A percentile compares a stretch with the other conserved stretches of the same genome.
These are phyloP conservation scores for Colletotrichum higginsianum DNA, from an alignment of 2,329 filamentous ascomycete species.

Conservation along the genomic window DNA sequence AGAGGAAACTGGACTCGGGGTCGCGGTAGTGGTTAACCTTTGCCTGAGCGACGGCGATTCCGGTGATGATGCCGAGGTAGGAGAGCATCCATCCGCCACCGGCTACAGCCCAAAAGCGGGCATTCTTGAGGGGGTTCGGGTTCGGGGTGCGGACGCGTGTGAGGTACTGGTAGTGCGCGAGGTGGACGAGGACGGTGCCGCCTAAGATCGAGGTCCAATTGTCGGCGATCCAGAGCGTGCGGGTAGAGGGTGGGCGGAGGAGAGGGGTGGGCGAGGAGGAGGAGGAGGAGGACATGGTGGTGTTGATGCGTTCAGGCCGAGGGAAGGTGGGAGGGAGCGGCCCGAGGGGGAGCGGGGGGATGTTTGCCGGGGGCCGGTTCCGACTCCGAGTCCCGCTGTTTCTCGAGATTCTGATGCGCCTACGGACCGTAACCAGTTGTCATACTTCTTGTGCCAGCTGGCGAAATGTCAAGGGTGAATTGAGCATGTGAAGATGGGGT, in stretches of 20 bases:
- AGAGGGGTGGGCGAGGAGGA: constrained; percentile 30
- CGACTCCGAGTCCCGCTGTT: background rate
- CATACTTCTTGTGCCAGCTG: no score
- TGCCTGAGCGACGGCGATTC: constrained; percentile 40
- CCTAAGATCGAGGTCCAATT: constrained; percentile 42
- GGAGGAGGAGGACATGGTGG: constrained; percentile 16
- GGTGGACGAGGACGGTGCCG: constrained; percentile 37
- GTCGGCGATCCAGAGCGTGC: constrained; percentile 41
- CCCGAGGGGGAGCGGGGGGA: background rate
- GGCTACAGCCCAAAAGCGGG: constrained; percentile 43
- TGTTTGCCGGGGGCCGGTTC: background rate
- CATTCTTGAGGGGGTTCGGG: constrained; percentile 42
- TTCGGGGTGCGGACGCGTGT: constrained; percentile 34
- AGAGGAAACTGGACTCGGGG: constrained; percentile 30
- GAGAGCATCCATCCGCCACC: constrained; percentile 43
- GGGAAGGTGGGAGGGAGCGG: background rate
- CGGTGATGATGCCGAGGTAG: constrained; percentile 40
- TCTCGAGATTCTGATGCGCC: background rate
- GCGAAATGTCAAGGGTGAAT: no score
- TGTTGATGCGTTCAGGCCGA: constrained; percentile 10
- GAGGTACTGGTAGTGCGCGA: constrained; percentile 43
- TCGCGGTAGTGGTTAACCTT: constrained; percentile 40
- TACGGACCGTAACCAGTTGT: background rate
- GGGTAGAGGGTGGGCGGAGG: constrained; percentile 28
- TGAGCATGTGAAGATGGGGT: no score